Evolutionary conservation across 108 stramenopile species (phyloP).

Genomic region (Cyclostephanos tholiformis): DNA sequence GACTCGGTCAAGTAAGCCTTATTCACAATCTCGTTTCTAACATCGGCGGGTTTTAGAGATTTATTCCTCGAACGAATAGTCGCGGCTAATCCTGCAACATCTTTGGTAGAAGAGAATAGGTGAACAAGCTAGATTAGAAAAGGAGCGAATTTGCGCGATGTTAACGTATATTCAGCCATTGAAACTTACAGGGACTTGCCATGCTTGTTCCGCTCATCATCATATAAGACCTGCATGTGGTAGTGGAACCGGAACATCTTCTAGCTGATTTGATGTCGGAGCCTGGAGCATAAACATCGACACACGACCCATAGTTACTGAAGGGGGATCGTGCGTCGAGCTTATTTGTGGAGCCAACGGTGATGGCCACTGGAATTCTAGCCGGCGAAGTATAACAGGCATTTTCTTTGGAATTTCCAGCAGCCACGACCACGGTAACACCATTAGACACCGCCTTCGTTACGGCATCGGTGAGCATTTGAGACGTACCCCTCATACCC

Average conservation of each 20-base stretch:
- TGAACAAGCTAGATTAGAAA: too few species aligned
- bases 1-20: too few species aligned
- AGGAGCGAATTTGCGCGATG: too few species aligned
- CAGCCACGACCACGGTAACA: neutral
- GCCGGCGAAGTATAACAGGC: neutral
- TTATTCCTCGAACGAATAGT: too few species aligned
- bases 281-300: constrained; percentile 7
- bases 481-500: neutral
- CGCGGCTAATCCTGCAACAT: too few species aligned
- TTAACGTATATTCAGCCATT: constrained; percentile 38
- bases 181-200: constrained; percentile 2
- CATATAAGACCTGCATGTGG: neutral
- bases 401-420: neutral
- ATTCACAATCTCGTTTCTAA: too few species aligned
- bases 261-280: neutral
- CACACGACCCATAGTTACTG: neutral
- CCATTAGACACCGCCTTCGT: neutral
- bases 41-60: too few species aligned
- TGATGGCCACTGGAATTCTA: neutral
- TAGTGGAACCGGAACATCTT: neutral
- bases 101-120: too few species aligned
- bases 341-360: constrained; percentile 2
- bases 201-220: neutral
- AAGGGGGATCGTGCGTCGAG: neutral
- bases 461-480: neutral